Evolutionary conservation across 176 grass and related monocot species (phyloP).

Genomic region (Coix lacrymajobi): DNA sequence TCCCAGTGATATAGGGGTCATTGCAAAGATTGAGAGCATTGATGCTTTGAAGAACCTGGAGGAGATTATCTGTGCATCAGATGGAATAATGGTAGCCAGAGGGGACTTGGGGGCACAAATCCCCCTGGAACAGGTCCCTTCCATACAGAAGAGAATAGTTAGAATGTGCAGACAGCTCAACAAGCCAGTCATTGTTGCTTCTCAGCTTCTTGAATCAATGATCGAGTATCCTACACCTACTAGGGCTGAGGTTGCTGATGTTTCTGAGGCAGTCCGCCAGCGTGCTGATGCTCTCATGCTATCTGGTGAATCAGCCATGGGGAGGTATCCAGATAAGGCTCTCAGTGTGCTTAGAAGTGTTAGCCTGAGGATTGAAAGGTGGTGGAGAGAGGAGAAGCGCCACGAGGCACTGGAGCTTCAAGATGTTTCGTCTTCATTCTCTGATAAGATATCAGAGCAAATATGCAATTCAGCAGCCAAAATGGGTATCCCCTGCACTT

Average conservation of each 20-base stretch:
- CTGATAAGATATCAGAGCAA: conserved; percentile 85
- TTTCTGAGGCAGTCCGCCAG: conserved; percentile 93
- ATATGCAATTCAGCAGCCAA: conserved; percentile 98
- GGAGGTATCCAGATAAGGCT: conserved; percentile 85
- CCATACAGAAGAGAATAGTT: conserved; percentile 84
- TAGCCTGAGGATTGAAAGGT: conserved; percentile 89
- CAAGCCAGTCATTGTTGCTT: conserved; percentile 94
- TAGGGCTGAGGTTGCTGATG: conserved; percentile 96
- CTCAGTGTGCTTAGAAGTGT: conserved; percentile 86
- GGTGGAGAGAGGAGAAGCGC: conserved; percentile 97
- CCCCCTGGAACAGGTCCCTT: conserved; percentile 90
- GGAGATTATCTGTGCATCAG: conserved; percentile 76
- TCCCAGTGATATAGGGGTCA: conserved; percentile 77
- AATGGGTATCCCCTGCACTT: conserved; percentile 55
- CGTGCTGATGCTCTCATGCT: conserved; percentile 93
- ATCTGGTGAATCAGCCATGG: conserved; percentile 98
- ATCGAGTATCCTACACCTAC: conserved; percentile 95
- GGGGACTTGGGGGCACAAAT: conserved; percentile 96
- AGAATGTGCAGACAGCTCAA: conserved; percentile 88
- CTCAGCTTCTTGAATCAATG: conserved; percentile 98
- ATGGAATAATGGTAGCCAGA: conserved; percentile 91
- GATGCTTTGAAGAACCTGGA: conserved; percentile 85
- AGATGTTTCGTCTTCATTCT: conserved; percentile 70
- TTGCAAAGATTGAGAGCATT: conserved; percentile 95
- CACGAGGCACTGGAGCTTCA: conserved; percentile 63